Percentiles rank a stretch among this genome's conserved stretches.
Conservation (phyloP, 768 basidiomycete genomes). For the Termitomyces sp. region DNA sequence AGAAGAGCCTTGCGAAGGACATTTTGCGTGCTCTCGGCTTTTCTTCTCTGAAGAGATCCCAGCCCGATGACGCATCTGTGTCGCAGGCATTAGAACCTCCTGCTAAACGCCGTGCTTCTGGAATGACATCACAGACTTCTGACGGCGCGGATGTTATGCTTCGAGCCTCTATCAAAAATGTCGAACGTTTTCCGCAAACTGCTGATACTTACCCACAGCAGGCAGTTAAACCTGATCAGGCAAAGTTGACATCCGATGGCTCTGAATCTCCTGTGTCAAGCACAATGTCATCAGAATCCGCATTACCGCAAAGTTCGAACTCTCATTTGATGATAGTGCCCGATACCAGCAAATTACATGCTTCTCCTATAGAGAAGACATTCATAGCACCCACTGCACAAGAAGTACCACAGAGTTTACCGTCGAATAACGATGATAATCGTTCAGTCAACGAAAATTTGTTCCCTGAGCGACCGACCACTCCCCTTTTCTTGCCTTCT, state of each 20-base stretch:
- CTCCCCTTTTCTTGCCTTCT: conserved; percentile 47
- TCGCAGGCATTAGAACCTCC: conserved; percentile 2
- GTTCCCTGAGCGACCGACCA: conserved; percentile 12
- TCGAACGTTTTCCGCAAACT: background rate
- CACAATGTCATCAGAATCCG: background rate
- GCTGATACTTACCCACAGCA: background rate
- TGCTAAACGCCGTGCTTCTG: conserved; percentile 9
- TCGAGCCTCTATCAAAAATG: background rate
- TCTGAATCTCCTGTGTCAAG: background rate
- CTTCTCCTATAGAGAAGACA: background rate
- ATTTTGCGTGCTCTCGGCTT: conserved; percentile 46
- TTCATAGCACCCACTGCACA: background rate
- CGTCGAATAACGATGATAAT: background rate
- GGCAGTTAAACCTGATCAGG: background rate
- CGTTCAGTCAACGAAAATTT: background rate
- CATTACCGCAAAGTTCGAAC: background rate
- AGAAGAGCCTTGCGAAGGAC: conserved; percentile 48
- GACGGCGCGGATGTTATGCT: background rate
- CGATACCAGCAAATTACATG: background rate
- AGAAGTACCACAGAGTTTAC: background rate
- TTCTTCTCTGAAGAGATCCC: conserved; percentile 17
- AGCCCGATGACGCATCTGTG: conserved; percentile 5
- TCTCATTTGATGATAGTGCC: background rate
- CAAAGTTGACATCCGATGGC: background rate
- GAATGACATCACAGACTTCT: background rate